Conservation (phyloP, 495 filamentous ascomycete species). For the Aspergillus heteromorphus region DNA sequence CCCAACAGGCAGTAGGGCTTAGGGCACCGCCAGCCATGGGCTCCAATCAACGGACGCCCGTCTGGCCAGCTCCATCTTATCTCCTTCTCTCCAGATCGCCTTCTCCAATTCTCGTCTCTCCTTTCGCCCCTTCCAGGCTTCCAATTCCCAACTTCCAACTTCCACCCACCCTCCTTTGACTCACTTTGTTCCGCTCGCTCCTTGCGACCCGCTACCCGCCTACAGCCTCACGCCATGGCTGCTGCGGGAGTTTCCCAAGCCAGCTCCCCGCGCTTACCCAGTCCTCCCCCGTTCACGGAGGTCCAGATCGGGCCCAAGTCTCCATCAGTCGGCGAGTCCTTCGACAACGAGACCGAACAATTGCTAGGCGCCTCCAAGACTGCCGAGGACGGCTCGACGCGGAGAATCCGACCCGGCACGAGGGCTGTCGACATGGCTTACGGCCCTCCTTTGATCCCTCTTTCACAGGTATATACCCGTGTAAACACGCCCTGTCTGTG, state of each 20-base stretch:
- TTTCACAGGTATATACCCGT: slow-evolving; percentile 63
- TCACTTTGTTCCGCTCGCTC: slow-evolving; percentile 19
- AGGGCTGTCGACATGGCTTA: slow-evolving; percentile 84
- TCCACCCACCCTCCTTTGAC: slow-evolving; percentile 8
- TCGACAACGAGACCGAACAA: slow-evolving; percentile 31
- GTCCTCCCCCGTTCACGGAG: slow-evolving; percentile 83
- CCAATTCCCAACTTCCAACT: too few relatives aligned
- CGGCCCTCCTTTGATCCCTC: slow-evolving; percentile 80
- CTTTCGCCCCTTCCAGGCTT: slow-evolving; percentile 21
- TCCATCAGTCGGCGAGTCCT: slow-evolving; percentile 56
- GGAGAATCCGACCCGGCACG: slow-evolving; percentile 89
- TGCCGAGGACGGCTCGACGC: slow-evolving; percentile 59
- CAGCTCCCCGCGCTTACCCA: slow-evolving; percentile 80
- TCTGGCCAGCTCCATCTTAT: slow-evolving; percentile 2
- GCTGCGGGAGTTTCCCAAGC: slow-evolving; percentile 59
- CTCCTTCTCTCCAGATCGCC: slow-evolving; percentile 6
- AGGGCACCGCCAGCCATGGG: slow-evolving; percentile 33
- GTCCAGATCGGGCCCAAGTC: slow-evolving; percentile 85
- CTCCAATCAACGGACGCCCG: neutral
- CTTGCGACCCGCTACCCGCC: neutral
- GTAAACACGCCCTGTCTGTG: neutral
- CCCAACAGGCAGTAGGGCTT: slow-evolving; percentile 35
- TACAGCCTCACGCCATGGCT: slow-evolving; percentile 43
- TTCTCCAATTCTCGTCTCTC: slow-evolving; percentile 2
- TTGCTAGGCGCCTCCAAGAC: slow-evolving; percentile 42